Evolutionary conservation across 305 asterid species (phyloP).

Genomic region (Striga hermonthica): DNA sequence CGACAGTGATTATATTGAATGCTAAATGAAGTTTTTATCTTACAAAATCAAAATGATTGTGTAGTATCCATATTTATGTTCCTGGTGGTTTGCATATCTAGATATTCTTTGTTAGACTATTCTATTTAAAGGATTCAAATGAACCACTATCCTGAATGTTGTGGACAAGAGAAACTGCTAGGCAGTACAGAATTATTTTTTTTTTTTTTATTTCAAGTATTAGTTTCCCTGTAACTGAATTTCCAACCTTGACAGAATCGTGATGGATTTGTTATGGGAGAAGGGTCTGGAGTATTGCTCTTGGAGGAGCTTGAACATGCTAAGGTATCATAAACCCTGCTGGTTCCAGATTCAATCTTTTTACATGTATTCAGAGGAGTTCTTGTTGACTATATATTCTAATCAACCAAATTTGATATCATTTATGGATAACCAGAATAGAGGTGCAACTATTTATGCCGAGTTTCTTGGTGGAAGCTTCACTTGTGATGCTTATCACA

Average conservation of each 20-base stretch:
- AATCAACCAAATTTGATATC: slow-evolving; percentile 11
- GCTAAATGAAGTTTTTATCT: slow-evolving; percentile 2
- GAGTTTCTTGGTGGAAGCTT: slow-evolving; percentile 61
- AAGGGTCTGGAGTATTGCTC: slow-evolving; percentile 92
- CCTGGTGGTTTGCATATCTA: slow-evolving; percentile 7
- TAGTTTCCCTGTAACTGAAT: slow-evolving; percentile 26
- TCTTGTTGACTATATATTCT: slow-evolving; percentile 23
- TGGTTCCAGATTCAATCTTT: slow-evolving; percentile 11
- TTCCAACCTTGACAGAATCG: slow-evolving; percentile 55
- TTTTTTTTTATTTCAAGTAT: slow-evolving; percentile 10
- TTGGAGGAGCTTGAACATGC: slow-evolving; percentile 97
- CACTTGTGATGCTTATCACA: slow-evolving; percentile 55
- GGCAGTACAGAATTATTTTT: background rate
- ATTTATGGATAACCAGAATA: slow-evolving; percentile 48
- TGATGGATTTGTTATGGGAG: slow-evolving; percentile 97
- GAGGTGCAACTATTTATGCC: slow-evolving; percentile 51
- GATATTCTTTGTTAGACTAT: background rate
- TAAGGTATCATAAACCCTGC: slow-evolving; percentile 43
- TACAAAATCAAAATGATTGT: slow-evolving; percentile 1
- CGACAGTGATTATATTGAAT: slow-evolving; percentile 22
- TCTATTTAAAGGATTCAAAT: background rate
- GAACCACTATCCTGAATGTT: slow-evolving; percentile 11
- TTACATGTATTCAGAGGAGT: slow-evolving; percentile 8
- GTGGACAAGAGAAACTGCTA: background rate
- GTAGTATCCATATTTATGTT: slow-evolving; percentile 11